Evolutionary conservation across 768 basidiomycete species (phyloP).

Genomic region (Pholiota conissans): DNA sequence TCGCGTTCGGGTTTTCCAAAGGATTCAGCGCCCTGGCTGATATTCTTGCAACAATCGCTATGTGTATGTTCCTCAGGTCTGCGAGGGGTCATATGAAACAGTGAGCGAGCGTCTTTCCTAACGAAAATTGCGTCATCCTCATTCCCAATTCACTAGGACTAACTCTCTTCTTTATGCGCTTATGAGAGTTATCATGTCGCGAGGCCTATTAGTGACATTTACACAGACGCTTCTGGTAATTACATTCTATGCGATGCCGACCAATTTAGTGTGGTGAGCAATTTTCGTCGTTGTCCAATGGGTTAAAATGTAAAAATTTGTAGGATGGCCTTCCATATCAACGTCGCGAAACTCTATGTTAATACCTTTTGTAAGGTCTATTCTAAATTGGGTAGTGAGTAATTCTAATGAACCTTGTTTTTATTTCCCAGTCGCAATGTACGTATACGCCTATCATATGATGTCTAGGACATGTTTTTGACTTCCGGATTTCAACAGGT

Average conservation of each 20-base stretch:
- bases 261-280: not conserved
- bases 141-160: not conserved
- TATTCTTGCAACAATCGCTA: constrained; percentile 1
- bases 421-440: not conserved
- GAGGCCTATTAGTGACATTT: not conserved
- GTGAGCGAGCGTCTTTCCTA: not conserved
- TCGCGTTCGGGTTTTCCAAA: constrained; percentile 1
- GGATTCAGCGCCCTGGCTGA: constrained; percentile 3
- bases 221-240: constrained; percentile 2
- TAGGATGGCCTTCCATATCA: constrained; percentile 8
- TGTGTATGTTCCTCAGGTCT: constrained; percentile 3
- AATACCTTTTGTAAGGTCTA: constrained; percentile 6
- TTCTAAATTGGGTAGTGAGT: no score
- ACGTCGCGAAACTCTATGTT: constrained; percentile 5
- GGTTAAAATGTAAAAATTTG: not conserved
- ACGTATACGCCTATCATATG: no score
- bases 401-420: no score
- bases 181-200: not conserved
- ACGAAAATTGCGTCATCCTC: not conserved
- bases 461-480: no score
- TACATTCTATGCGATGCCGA: constrained; percentile 1
- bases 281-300: not conserved
- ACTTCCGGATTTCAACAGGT: not conserved
- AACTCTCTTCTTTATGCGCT: constrained; percentile 1
- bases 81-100: not conserved